These are phyloP conservation scores for Bonia amplexicaulis DNA, from an alignment of 176 grass and related monocot species.

Conservation along the genomic window DNA sequence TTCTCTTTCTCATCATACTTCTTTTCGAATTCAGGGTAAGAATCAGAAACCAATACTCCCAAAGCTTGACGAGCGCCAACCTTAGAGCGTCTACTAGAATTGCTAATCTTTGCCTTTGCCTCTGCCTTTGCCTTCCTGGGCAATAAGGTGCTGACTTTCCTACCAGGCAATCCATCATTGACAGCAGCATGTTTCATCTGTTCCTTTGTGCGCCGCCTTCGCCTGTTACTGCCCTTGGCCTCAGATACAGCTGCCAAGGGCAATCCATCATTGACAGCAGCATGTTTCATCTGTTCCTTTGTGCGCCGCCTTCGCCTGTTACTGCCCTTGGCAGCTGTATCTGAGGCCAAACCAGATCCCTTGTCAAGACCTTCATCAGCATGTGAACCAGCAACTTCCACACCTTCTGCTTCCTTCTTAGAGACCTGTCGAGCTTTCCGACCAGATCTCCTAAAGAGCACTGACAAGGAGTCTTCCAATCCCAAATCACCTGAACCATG, in stretches of 20 bases:
- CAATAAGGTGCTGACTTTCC: conserved; percentile 18
- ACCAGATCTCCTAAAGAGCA: conserved; percentile 51
- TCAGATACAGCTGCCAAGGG: too few species aligned
- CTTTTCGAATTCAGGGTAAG: conserved; percentile 22
- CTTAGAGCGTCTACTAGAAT: conserved; percentile 12
- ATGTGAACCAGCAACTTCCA: conserved; percentile 21
- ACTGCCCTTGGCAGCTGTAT: conserved; percentile 21
- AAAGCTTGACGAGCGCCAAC: conserved; percentile 6
- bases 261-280: background rate
- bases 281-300: conserved; percentile 55
- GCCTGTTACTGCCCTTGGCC: conserved; percentile 33
- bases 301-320: conserved; percentile 37
- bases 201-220: conserved; percentile 42
- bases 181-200: conserved; percentile 44
- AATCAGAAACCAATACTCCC: conserved; percentile 13
- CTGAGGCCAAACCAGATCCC: conserved; percentile 38
- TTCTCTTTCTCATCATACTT: conserved; percentile 25
- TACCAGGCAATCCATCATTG: background rate
- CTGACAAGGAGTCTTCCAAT: conserved; percentile 58
- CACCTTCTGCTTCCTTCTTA: conserved; percentile 36
- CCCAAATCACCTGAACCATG: conserved; percentile 41
- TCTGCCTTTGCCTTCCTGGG: conserved; percentile 25
- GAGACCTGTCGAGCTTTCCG: conserved; percentile 34
- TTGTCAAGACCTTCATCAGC: conserved; percentile 34
- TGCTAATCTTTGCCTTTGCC: conserved; percentile 16